phyloP scores from a whole-genome alignment of 192 early-diverging fungal genomes.

The Linderina pennispora region DNA sequence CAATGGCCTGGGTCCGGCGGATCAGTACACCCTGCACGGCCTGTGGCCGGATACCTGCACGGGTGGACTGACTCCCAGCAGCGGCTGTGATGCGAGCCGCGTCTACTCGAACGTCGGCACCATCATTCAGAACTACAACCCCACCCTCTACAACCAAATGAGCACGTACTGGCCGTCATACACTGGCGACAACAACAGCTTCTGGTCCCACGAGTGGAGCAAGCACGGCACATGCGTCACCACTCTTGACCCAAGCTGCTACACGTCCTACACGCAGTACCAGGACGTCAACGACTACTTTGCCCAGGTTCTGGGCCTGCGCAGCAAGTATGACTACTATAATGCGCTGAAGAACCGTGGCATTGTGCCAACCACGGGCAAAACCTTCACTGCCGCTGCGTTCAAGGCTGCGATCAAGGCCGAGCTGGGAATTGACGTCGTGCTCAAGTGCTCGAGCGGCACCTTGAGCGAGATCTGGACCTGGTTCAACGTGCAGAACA shows the following conservation, averaged over 20 bases:
- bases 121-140: slow-evolving; percentile 4
- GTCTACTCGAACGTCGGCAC: not conserved
- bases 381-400: slow-evolving; percentile 26
- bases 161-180: slow-evolving; percentile 30
- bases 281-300: slow-evolving; percentile 40
- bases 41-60: slow-evolving; percentile 38
- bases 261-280: slow-evolving; percentile 3
- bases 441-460: slow-evolving; percentile 40
- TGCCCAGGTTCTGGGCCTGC: slow-evolving; percentile 20
- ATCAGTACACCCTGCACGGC: slow-evolving; percentile 44
- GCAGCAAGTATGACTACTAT: slow-evolving; percentile 35
- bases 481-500: slow-evolving; percentile 36
- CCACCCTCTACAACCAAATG: slow-evolving; percentile 22
- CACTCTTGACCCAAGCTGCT: slow-evolving; percentile 33
- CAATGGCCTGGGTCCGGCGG: slow-evolving; percentile 14
- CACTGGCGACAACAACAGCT: slow-evolving; percentile 6
- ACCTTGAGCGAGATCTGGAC: slow-evolving; percentile 40
- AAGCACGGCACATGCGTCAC: slow-evolving; percentile 50
- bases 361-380: slow-evolving; percentile 41
- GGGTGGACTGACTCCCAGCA: not conserved
- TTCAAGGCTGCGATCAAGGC: slow-evolving; percentile 41
- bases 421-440: slow-evolving; percentile 31
- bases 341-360: slow-evolving; percentile 27
- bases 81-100: slow-evolving; percentile 1
- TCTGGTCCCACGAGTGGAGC: slow-evolving; percentile 50